Conservation (phyloP, 2,329 filamentous ascomycete genomes). For the Pestalotiopsis sp. region DNA sequence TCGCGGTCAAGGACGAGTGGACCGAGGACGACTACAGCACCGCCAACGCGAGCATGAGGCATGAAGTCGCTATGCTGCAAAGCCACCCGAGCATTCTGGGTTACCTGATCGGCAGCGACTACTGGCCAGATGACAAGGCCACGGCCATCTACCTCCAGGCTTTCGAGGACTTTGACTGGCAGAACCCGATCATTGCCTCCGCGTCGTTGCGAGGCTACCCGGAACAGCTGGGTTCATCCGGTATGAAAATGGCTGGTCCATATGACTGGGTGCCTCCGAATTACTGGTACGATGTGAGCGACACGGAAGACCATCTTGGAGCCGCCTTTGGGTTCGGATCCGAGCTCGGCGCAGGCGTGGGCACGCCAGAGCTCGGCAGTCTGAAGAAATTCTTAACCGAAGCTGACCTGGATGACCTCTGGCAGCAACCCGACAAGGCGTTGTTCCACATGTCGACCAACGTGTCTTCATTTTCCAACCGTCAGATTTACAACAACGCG, state of each 20-base stretch:
- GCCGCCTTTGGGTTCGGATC: slow-evolving; percentile 67
- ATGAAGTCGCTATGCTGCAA: slow-evolving; percentile 64
- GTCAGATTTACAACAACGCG: slow-evolving; percentile 60
- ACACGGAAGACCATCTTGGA: slow-evolving; percentile 44
- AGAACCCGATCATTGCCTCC: slow-evolving; percentile 58
- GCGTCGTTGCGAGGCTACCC: slow-evolving; percentile 59
- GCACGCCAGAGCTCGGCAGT: slow-evolving; percentile 59
- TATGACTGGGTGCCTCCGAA: slow-evolving; percentile 69
- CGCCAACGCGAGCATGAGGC: slow-evolving; percentile 57
- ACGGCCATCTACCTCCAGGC: slow-evolving; percentile 55
- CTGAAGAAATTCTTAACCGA: slow-evolving; percentile 55
- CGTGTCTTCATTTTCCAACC: slow-evolving; percentile 56
- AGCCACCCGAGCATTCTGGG: slow-evolving; percentile 60
- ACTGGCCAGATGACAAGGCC: slow-evolving; percentile 62
- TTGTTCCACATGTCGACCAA: slow-evolving; percentile 64
- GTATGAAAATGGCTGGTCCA: slow-evolving; percentile 68
- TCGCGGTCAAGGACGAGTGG: slow-evolving; percentile 47
- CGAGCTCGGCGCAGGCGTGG: slow-evolving; percentile 63
- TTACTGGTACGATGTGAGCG: slow-evolving; percentile 60
- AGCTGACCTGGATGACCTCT: slow-evolving; percentile 56
- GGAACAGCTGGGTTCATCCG: slow-evolving; percentile 52
- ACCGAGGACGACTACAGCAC: slow-evolving; percentile 54
- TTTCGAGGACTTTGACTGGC: slow-evolving; percentile 54
- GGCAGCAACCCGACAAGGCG: slow-evolving; percentile 53
- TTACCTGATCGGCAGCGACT: slow-evolving; percentile 65